Base-by-base conservation (phyloP, 805 yeast genomes). In the Kodamaea kaohsiungensis region DNA sequence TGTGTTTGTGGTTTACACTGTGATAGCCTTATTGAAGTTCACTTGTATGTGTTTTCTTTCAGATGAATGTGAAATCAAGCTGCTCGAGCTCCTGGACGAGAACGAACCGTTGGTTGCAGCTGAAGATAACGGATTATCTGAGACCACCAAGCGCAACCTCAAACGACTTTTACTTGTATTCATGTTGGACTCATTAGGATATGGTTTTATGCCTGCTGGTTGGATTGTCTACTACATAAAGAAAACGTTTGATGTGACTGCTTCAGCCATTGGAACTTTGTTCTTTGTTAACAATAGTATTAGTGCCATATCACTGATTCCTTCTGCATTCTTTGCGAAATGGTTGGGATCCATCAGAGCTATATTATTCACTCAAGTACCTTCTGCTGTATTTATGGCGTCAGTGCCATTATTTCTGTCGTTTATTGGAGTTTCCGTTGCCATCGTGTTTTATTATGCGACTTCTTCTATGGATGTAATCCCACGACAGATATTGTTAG, bases 381-480 rank as follows among this genome's bases (percentile, higher is more conserved):
- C 97, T 1, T 86, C 95, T 1, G 91, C 89, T 0, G 52, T 84
- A 0, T 83, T 89, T 56, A 81, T 86, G 61, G 75, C 82, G 1
- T 48, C 76, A 12, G 63, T 73, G 30, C 69, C 74, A 0, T 57
- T 65, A n/a, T 54, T 61, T 17, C 17, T 43, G 7, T 60, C 65
- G 5, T 66, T 64, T 38, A 17, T 59, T 1, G 74, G 84, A 9
- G 88, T 93, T 0, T 76, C 88, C 25, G 52, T 71, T 0, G 68
- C 83, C 5, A 73, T 88, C 35, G 59, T 86, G 17, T 65, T 81
- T 22, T 83, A 89, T 58, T 85, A 84, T 55, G 71, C 86, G 1
- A 82, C 90, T 0, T 77, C 86, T 1, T 83, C 92, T 1, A 90
- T 91, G 92, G 98, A 91, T 66, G 96, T 91, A 27, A 95, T 91